A percentile compares a stretch with the other conserved stretches of the same genome.
These are phyloP conservation scores for Hymenoscyphus salicellus DNA, from an alignment of 2,329 filamentous ascomycete species.

Conservation along the genomic window DNA sequence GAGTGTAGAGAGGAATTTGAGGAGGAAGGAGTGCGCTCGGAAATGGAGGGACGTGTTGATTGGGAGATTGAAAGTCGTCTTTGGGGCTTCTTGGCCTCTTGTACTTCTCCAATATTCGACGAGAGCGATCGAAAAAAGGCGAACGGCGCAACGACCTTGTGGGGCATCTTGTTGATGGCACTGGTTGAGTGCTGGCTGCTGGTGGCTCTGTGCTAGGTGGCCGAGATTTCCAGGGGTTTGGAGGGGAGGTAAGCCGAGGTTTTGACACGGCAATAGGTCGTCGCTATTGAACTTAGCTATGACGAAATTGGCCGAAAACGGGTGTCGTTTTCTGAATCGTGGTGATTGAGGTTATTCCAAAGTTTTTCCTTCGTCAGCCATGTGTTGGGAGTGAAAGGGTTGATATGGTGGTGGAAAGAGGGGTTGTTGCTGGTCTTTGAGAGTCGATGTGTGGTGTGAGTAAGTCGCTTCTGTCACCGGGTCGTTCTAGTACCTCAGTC, in stretches of 20 bases:
- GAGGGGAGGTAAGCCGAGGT: not conserved
- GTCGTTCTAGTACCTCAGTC: not conserved
- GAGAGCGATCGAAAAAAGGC: constrained; percentile 12
- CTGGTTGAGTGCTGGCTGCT: not conserved
- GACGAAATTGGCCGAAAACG: not conserved
- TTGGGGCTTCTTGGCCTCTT: constrained; percentile 24
- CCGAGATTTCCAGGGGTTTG: not conserved
- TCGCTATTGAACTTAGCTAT: not conserved
- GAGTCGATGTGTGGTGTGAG: not conserved
- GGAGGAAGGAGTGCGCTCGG: constrained; percentile 19
- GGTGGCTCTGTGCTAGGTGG: too few species aligned
- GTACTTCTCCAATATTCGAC: not conserved
- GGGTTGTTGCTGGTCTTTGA: not conserved
- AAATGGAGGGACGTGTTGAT: constrained; percentile 15
- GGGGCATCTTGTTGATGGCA: constrained; percentile 5
- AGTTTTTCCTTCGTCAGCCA: not conserved
- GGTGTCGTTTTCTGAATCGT: not conserved
- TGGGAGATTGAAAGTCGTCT: constrained; percentile 18
- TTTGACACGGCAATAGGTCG: not conserved
- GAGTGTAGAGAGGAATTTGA: constrained; percentile 18
- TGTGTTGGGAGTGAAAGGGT: not conserved
- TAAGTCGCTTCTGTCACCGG: not conserved
- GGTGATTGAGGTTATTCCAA: not conserved
- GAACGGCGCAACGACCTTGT: constrained; percentile 12
- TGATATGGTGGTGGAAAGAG: not conserved